Conservation (phyloP, 371 early-diverging fungal species). For the Mortierella sp. region DNA sequence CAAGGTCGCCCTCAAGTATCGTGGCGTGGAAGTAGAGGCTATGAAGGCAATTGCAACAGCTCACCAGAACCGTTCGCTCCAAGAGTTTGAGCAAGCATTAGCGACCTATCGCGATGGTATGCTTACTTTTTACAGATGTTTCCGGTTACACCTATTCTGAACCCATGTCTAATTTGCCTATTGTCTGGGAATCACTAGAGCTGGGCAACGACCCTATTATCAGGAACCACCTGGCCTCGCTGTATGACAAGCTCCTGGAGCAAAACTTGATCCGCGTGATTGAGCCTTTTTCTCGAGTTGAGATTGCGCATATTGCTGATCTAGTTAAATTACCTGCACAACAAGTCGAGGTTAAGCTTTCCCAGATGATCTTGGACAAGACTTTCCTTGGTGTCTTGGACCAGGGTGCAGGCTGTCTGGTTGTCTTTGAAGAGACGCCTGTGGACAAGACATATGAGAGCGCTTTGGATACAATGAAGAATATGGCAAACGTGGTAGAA, state of each 20-base stretch:
- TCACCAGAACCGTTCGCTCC: conserved; percentile 92
- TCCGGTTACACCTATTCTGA: background rate
- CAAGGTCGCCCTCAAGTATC: conserved; percentile 84
- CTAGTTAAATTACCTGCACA: conserved; percentile 91
- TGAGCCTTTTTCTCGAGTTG: conserved; percentile 98
- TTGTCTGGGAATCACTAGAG: conserved; percentile 62
- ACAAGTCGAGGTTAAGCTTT: conserved; percentile 95
- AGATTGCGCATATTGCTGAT: conserved; percentile 95
- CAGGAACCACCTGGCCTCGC: conserved; percentile 87
- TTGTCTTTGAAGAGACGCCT: conserved; percentile 92
- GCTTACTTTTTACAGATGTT: background rate
- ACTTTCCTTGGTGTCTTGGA: conserved; percentile 96
- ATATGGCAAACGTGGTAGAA: conserved; percentile 95
- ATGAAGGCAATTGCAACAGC: conserved; percentile 96
- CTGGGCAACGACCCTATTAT: conserved; percentile 94
- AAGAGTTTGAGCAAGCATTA: conserved; percentile 93
- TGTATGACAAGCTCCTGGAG: conserved; percentile 97
- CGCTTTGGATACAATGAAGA: conserved; percentile 95
- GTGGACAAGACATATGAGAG: conserved; percentile 93
- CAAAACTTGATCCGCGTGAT: conserved; percentile 98
- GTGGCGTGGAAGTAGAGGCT: conserved; percentile 87
- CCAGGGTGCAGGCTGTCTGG: conserved; percentile 95
- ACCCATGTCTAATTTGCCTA: background rate
- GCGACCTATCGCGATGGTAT: conserved; percentile 85
- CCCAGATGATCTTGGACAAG: conserved; percentile 99